Base-by-base conservation (phyloP, 306 rosid species). In the Cajanus cajan region DNA sequence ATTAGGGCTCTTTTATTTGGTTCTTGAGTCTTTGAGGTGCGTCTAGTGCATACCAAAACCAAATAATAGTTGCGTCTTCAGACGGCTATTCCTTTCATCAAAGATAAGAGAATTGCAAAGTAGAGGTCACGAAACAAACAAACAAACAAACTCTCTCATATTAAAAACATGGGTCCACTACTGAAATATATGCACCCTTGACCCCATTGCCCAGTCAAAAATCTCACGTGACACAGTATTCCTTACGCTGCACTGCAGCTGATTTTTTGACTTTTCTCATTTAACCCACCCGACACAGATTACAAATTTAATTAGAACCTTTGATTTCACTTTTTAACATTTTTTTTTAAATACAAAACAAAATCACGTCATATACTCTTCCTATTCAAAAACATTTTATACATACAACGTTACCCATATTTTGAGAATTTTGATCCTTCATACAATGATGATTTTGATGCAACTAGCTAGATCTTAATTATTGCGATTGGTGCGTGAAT, bases 11-110 rank as follows among this genome's bases (percentile, higher is more conserved):
- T 72, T 71, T 68, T 68, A 37, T 69, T 58, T 64, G 9, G 54
- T 15, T 76, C 76, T 76, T 76, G n/a, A 41, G 61, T 70, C 79
- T 45, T 65, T 52, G 34, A 48, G 40, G 63, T 31, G 25, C 8
- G 33, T 71, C 67, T 0, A 72, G 24, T 21, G 48, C 39, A 31
- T 18, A 75, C 69, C 84, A 62, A 33, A 80, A 63, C 51, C 59
- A 78, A 84, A 76, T 80, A 31, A 80, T 76, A 50, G 83, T 85
- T 85, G 83, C 88, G 82, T 85, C 79, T 78, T 28, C n/a, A 1
- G 40, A 71, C 69, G 74, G 84, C 61, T 76, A 61, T 71, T 82
- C 68, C 80, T 75, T 71, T 52, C 62, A 65, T 43, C 80, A 74
- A 85, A 59, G 8, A 47, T 72, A 51, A 54, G 34, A 63, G 58